Evolutionary conservation across 805 yeast genomes (phyloP).

Genomic region (Ogataea neopini): DNA sequence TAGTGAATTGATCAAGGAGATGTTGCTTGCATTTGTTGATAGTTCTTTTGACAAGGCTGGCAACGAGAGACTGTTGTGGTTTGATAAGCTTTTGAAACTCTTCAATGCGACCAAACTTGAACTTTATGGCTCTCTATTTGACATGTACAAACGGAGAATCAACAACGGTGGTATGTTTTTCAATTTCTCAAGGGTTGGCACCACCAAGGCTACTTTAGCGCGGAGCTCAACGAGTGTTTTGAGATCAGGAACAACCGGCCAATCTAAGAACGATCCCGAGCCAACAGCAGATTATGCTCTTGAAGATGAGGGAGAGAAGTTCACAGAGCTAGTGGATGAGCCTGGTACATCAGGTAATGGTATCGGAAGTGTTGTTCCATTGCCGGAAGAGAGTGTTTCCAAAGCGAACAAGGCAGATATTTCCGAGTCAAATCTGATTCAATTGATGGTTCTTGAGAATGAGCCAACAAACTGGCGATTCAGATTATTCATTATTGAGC

Average conservation of each 20-base stretch:
- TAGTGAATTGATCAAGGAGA: constrained; percentile 20
- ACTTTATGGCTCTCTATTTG: constrained; percentile 26
- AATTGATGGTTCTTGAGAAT: constrained; percentile 40
- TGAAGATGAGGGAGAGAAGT: constrained; percentile 27
- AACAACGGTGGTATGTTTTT: constrained; percentile 35
- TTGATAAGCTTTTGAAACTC: constrained; percentile 28
- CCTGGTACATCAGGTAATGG: constrained; percentile 14
- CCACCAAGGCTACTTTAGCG: background rate
- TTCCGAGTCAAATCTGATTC: constrained; percentile 15
- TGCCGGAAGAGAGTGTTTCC: background rate
- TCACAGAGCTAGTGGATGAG: constrained; percentile 18
- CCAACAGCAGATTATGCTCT: constrained; percentile 16
- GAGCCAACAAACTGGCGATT: constrained; percentile 63
- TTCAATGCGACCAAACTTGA: constrained; percentile 29
- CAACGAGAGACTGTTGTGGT: constrained; percentile 29
- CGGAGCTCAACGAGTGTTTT: constrained; percentile 2
- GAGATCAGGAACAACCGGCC: constrained; percentile 7
- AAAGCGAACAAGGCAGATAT: constrained; percentile 3
- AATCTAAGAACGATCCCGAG: constrained; percentile 10
- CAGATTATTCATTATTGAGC: constrained; percentile 47
- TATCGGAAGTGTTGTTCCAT: background rate
- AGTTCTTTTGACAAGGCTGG: constrained; percentile 12
- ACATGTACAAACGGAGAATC: constrained; percentile 30
- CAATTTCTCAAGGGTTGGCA: constrained; percentile 9
- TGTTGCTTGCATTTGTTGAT: constrained; percentile 28